A percentile compares a stretch with the other conserved stretches of the same genome.
Conservation (phyloP, 2,329 filamentous ascomycete species). For the Diplodia mutila region DNA sequence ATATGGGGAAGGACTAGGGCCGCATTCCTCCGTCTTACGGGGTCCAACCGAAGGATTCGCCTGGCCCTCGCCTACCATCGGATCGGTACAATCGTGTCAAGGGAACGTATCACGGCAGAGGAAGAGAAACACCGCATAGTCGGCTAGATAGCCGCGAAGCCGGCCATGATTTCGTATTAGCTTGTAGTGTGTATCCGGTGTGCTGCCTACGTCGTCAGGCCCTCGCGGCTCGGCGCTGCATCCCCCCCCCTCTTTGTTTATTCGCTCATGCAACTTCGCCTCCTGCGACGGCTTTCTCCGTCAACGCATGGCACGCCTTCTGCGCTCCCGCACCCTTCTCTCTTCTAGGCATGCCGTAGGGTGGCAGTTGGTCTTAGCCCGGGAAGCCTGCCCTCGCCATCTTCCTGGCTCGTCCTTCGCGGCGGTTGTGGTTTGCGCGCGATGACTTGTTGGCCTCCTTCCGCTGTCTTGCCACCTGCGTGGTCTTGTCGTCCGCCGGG, state of each 20-base stretch:
- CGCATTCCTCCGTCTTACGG: constrained; percentile 5
- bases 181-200: constrained; percentile 3
- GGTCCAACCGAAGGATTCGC: neutral
- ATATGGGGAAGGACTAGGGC: neutral
- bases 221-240: neutral
- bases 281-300: constrained; percentile 12
- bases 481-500: constrained; percentile 69
- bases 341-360: neutral
- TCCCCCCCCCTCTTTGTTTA: neutral
- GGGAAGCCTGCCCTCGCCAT: constrained; percentile 61
- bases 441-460: constrained; percentile 85
- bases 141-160: neutral
- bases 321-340: neutral
- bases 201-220: neutral
- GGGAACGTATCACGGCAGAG: neutral
- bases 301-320: neutral
- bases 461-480: constrained; percentile 68
- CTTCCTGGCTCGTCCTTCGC: constrained; percentile 68
- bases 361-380: constrained; percentile 34
- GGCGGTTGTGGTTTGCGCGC: constrained; percentile 82
- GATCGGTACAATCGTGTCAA: neutral
- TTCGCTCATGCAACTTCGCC: constrained; percentile 1
- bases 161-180: neutral
- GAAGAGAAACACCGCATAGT: neutral
- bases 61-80: neutral